Evolutionary conservation across 2,329 filamentous ascomycete species (phyloP).

Genomic region (Fusarium pilosicola): DNA sequence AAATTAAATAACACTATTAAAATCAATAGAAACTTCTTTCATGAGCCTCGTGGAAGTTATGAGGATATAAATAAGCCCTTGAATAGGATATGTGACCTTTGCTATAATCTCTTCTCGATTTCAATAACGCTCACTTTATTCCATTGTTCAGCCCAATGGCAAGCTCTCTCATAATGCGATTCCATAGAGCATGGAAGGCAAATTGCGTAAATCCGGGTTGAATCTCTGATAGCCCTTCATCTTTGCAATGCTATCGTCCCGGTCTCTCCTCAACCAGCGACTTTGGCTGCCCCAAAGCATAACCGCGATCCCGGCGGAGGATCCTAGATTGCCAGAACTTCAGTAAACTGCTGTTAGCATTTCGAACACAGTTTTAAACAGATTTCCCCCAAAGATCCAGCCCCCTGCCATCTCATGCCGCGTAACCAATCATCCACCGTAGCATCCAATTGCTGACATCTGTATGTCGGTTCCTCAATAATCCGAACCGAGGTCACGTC

Average conservation of each 20-base stretch:
- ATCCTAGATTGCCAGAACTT: not conserved
- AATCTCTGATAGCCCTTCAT: not conserved
- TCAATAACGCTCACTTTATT: not conserved
- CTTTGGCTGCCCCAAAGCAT: not conserved
- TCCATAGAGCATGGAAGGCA: accelerated
- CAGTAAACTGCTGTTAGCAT: accelerated
- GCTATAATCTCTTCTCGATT: not conserved
- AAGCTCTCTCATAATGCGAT: too few species aligned
- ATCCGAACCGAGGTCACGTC: constrained; percentile 10
- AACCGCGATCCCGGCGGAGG: not conserved
- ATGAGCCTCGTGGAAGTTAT: not conserved
- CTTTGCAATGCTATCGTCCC: accelerated
- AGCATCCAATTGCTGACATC: constrained; percentile 2
- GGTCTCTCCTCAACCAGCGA: too few species aligned
- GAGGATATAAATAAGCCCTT: too few species aligned
- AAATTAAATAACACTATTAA: not conserved
- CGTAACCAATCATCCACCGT: not conserved
- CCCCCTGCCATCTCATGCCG: not conserved
- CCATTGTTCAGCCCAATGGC: accelerated
- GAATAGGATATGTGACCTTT: not conserved
- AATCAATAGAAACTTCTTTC: not conserved
- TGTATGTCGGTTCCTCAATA: not conserved
- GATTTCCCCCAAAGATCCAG: accelerated
- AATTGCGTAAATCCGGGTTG: accelerated
- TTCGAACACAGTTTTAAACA: accelerated